A percentile compares a stretch with the other conserved stretches of the same genome.
phyloP scores from a whole-genome alignment of 177 flowering plant genomes.

The Vitis hybrid region DNA sequence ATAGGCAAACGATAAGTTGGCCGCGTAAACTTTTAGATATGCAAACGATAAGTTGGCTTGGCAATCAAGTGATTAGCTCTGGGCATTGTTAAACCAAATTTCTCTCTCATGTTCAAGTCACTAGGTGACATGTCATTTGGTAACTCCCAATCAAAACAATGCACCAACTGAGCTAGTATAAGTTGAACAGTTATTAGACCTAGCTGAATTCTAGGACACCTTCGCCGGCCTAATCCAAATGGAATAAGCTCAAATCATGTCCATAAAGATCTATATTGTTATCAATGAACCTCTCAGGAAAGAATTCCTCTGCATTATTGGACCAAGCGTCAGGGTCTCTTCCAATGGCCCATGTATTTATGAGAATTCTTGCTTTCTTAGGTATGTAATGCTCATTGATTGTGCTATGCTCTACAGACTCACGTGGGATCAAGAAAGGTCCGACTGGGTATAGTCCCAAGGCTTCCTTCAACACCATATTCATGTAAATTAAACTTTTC shows the following conservation, averaged over 20 bases:
- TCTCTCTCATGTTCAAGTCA: slow-evolving; percentile 34
- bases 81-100: slow-evolving; percentile 18
- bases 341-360: too few relatives aligned
- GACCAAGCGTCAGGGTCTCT: neutral
- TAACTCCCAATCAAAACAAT: slow-evolving; percentile 32
- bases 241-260: slow-evolving; percentile 24
- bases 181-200: slow-evolving; percentile 15
- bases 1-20: too few relatives aligned
- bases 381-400: too few relatives aligned
- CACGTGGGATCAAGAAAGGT: neutral
- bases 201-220: slow-evolving; percentile 30
- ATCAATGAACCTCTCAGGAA: slow-evolving; percentile 25
- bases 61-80: too few relatives aligned
- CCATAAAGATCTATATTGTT: slow-evolving; percentile 26
- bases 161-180: slow-evolving; percentile 22
- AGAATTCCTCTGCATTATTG: slow-evolving; percentile 11
- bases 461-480: too few relatives aligned
- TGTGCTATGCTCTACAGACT: neutral
- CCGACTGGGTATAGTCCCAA: neutral
- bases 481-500: neutral
- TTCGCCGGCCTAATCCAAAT: slow-evolving; percentile 36
- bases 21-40: neutral
- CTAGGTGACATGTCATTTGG: slow-evolving; percentile 13
- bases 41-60: neutral
- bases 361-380: too few relatives aligned